These are phyloP conservation scores for Rhinocladiella similis DNA, from an alignment of 2,329 filamentous ascomycete species.

Conservation along the genomic window DNA sequence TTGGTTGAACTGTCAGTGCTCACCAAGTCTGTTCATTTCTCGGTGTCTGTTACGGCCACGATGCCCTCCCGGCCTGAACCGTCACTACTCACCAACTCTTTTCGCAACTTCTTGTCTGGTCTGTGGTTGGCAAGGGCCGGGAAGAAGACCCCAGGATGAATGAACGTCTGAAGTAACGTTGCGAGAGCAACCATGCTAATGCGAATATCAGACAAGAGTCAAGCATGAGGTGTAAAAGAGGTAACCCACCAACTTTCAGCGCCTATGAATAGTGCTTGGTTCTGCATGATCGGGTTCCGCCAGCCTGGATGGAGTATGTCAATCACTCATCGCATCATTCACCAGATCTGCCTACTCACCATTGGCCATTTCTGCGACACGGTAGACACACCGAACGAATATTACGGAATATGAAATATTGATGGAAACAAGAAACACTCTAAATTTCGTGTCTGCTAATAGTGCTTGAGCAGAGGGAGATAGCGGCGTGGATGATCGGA, in stretches of 20 bases:
- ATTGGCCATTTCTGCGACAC: constrained; percentile 48
- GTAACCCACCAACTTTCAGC: constrained; percentile 37
- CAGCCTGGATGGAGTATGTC: constrained; percentile 31
- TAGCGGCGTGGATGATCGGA: constrained; percentile 1
- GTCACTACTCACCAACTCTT: neutral
- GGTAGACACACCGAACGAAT: constrained; percentile 48
- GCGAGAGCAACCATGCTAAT: constrained; percentile 14
- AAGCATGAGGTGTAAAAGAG: neutral
- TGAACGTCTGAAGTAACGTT: constrained; percentile 18
- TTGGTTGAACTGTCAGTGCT: too few species aligned
- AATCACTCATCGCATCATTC: neutral
- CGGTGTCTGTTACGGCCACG: neutral
- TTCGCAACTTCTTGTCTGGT: neutral
- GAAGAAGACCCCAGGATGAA: constrained; percentile 26
- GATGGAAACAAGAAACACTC: constrained; percentile 5
- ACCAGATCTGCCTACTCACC: neutral
- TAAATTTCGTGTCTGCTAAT: constrained; percentile 4
- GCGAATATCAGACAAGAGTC: neutral
- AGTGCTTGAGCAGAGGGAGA: neutral
- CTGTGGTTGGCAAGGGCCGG: constrained; percentile 4
- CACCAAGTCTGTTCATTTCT: too few species aligned
- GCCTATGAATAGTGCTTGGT: constrained; percentile 50
- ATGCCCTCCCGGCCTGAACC: too few species aligned
- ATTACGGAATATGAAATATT: constrained; percentile 40
- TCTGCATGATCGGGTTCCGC: constrained; percentile 45